phyloP scores from a whole-genome alignment of 345 rosid genomes.

The Salix udensis region DNA sequence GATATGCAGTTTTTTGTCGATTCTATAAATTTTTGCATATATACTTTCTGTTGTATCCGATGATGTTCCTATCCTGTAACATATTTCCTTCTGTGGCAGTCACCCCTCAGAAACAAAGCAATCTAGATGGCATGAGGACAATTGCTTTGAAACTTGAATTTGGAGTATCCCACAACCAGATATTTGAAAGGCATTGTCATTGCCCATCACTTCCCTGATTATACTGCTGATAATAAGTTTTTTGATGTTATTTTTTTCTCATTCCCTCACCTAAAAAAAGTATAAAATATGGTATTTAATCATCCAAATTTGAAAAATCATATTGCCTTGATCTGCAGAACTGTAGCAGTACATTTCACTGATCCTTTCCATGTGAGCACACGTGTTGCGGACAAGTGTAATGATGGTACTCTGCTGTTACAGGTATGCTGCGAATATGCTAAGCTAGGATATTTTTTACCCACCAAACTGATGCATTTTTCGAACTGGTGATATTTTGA shows the following conservation, averaged over 20 bases:
- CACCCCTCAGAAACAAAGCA: constrained; percentile 59
- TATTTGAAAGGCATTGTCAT: constrained; percentile 66
- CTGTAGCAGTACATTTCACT: constrained; percentile 91
- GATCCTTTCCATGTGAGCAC: constrained; percentile 88
- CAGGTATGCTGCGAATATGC: constrained; percentile 51
- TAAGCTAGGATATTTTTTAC: not conserved
- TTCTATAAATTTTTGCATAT: not conserved
- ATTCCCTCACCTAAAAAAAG: not conserved
- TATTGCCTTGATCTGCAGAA: constrained; percentile 43
- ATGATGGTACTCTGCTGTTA: constrained; percentile 70
- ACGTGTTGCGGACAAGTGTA: constrained; percentile 74
- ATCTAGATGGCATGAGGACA: constrained; percentile 95
- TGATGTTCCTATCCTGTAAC: constrained; percentile 7
- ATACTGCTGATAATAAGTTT: constrained; percentile 6
- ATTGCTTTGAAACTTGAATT: constrained; percentile 92
- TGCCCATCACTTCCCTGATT: constrained; percentile 6
- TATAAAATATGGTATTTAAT: not conserved
- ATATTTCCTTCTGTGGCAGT: constrained; percentile 45
- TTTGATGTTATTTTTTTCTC: not conserved
- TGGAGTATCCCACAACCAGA: constrained; percentile 85
- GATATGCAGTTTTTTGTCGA: constrained; percentile 10
- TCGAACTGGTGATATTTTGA: not conserved
- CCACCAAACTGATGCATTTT: not conserved
- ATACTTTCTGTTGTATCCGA: constrained; percentile 11
- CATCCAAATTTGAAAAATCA: not conserved